Evolutionary conservation across 176 grass and related monocot genomes (phyloP).

Genomic region (Rhynchospora tenuis): DNA sequence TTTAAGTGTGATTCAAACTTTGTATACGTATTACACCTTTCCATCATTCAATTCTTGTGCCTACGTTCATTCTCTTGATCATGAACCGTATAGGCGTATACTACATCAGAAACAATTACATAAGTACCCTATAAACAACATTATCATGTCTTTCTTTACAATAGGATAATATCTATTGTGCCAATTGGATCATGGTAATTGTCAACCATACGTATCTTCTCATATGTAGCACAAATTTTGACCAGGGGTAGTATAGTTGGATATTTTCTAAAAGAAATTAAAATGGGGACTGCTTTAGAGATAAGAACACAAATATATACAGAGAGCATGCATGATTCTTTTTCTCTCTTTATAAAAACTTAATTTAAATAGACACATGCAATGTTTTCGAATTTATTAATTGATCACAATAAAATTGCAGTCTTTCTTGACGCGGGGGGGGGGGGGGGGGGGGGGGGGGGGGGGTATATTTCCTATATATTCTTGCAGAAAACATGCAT

Average conservation of each 20-base stretch:
- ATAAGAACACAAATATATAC: background rate
- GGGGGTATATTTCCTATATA: no score
- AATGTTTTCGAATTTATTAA: no score
- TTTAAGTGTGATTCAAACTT: slow-evolving; percentile 57
- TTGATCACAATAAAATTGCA: no score
- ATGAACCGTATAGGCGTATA: slow-evolving; percentile 46
- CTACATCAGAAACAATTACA: slow-evolving; percentile 21
- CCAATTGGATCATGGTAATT: slow-evolving; percentile 4
- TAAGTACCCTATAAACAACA: slow-evolving; percentile 29
- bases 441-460: no score
- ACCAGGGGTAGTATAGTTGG: slow-evolving; percentile 29
- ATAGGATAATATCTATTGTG: slow-evolving; percentile 4
- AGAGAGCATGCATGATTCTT: no score
- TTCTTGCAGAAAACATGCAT: no score
- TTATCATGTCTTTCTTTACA: slow-evolving; percentile 10
- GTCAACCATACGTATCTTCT: slow-evolving; percentile 19
- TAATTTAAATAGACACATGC: no score
- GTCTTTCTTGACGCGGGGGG: no score
- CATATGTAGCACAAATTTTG: slow-evolving; percentile 14
- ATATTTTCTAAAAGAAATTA: slow-evolving; percentile 22
- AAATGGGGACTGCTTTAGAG: slow-evolving; percentile 23
- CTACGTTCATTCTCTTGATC: slow-evolving; percentile 5
- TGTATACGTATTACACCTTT: slow-evolving; percentile 56
- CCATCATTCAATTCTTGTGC: slow-evolving; percentile 56
- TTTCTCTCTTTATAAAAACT: no score